phyloP scores from a whole-genome alignment of 352 stramenopile genomes.

The Elongisporangium undulatum region DNA sequence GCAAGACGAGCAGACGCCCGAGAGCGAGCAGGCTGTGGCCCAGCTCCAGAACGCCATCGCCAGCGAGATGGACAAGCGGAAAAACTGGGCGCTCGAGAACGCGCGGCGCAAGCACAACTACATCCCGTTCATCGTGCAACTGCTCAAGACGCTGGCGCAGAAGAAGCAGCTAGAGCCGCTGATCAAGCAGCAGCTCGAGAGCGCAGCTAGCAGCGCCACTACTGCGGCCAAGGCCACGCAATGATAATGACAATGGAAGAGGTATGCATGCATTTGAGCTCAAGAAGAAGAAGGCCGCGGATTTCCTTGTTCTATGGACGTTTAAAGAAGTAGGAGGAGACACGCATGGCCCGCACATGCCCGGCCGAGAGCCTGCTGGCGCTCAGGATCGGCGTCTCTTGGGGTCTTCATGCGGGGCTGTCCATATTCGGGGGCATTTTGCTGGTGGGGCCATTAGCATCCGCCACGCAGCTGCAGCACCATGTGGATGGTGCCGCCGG shows the following conservation, averaged over 20 bases:
- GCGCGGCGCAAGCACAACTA: slow-evolving; percentile 95
- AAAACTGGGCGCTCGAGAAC: slow-evolving; percentile 89
- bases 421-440: neutral
- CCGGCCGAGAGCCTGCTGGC: neutral
- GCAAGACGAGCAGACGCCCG: slow-evolving; percentile 21
- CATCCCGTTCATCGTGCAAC: slow-evolving; percentile 92
- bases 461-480: slow-evolving; percentile 97
- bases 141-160: slow-evolving; percentile 91
- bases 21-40: slow-evolving; percentile 24
- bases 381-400: neutral
- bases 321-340: neutral
- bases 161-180: slow-evolving; percentile 84
- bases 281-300: slow-evolving; percentile 2
- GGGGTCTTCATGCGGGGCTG: neutral
- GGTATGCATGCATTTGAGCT: slow-evolving; percentile 2
- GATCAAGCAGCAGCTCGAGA: slow-evolving; percentile 61
- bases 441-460: slow-evolving; percentile 30
- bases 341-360: neutral
- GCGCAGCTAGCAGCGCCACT: slow-evolving; percentile 5
- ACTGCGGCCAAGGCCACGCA: slow-evolving; percentile 18
- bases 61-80: slow-evolving; percentile 62
- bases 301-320: neutral
- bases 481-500: slow-evolving; percentile 98
- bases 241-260: slow-evolving; percentile 7
- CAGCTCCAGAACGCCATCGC: slow-evolving; percentile 52